These are phyloP conservation scores for Exobasidium rhododendri DNA, from an alignment of 1,284 basidiomycete species.

Conservation along the genomic window DNA sequence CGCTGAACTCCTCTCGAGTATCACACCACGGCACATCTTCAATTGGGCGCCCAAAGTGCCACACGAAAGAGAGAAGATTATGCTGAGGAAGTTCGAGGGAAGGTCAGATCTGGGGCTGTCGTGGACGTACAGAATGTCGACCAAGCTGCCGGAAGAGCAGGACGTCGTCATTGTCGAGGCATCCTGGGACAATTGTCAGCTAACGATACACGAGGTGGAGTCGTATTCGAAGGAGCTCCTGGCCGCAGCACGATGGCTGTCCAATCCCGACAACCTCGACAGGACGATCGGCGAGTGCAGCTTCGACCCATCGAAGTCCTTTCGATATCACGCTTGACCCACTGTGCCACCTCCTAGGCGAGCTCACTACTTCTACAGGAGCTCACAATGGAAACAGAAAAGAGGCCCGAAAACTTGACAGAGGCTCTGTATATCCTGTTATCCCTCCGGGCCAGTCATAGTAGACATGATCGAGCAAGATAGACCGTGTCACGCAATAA, in stretches of 20 bases:
- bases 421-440: too few species aligned
- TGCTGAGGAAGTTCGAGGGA: neutral
- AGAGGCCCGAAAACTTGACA: too few species aligned
- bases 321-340: too few species aligned
- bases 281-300: neutral
- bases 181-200: slow-evolving; percentile 5
- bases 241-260: neutral
- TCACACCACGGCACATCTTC: neutral
- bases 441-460: too few species aligned
- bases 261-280: neutral
- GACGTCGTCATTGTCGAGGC: neutral
- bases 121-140: neutral
- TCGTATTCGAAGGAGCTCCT: neutral
- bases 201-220: neutral
- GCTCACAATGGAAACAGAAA: too few species aligned
- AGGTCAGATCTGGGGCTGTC: slow-evolving; percentile 2
- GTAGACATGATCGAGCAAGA: too few species aligned
- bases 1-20: neutral
- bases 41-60: neutral
- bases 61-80: neutral
- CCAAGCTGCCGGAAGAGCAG: neutral
- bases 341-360: too few species aligned
- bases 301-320: too few species aligned
- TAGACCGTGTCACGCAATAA: too few species aligned
- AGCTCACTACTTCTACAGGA: too few species aligned